Conservation (phyloP, 2,329 filamentous ascomycete species). For the Fusarium verrucosum region DNA sequence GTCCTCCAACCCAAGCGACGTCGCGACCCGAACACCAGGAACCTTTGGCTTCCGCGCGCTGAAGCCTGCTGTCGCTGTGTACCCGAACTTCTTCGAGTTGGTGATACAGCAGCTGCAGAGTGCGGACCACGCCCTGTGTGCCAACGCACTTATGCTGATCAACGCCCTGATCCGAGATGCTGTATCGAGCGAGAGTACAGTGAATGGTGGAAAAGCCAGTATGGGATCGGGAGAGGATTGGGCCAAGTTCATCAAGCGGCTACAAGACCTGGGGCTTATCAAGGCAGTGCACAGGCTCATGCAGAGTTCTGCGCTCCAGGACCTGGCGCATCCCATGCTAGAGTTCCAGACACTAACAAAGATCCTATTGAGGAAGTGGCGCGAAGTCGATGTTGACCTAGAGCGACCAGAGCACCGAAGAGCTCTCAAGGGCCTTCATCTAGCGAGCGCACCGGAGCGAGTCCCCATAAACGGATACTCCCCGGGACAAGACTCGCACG, state of each 20-base stretch:
- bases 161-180: conserved; percentile 95
- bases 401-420: conserved; percentile 89
- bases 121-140: conserved; percentile 93
- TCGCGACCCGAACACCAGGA: conserved; percentile 58
- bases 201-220: conserved; percentile 43
- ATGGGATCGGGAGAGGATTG: conserved; percentile 72
- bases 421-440: conserved; percentile 84
- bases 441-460: conserved; percentile 78
- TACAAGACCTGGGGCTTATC: conserved; percentile 93
- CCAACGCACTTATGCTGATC: conserved; percentile 93
- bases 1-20: conserved; percentile 54
- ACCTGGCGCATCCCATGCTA: conserved; percentile 86
- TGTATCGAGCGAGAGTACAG: conserved; percentile 75
- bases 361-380: conserved; percentile 86
- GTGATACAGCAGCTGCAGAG: conserved; percentile 91
- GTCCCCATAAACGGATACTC: conserved; percentile 51
- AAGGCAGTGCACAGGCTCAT: conserved; percentile 91
- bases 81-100: conserved; percentile 94
- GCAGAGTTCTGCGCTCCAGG: conserved; percentile 91
- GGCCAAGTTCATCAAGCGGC: conserved; percentile 91
- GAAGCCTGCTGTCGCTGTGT: conserved; percentile 88
- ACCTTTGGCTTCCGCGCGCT: conserved; percentile 89
- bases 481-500: conserved; percentile 51
- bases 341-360: conserved; percentile 96
- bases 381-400: conserved; percentile 82